These are phyloP conservation scores for Macrophomina pseudophaseolina DNA, from an alignment of 2,329 filamentous ascomycete genomes.

Conservation along the genomic window DNA sequence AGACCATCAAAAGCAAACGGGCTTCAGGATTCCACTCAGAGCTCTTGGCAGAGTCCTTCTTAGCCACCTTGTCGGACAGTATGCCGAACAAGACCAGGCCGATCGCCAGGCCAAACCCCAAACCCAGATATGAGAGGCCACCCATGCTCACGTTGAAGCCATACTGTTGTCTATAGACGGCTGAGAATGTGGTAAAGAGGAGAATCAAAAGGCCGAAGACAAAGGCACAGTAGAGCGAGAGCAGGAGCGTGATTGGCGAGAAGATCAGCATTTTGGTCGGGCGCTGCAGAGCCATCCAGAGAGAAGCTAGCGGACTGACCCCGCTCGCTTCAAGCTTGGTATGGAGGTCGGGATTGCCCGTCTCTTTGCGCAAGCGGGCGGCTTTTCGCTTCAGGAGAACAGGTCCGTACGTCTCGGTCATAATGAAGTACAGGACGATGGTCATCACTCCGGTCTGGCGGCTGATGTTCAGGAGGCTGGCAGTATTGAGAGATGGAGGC, in stretches of 20 bases:
- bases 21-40: conserved; percentile 21
- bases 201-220: conserved; percentile 31
- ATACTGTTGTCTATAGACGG: conserved; percentile 14
- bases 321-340: conserved; percentile 32
- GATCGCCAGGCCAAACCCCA: conserved; percentile 35
- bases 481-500: too few relatives aligned
- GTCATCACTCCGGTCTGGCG: neutral
- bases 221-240: conserved; percentile 27
- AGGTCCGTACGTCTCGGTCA: conserved; percentile 59
- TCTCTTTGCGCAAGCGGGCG: conserved; percentile 60
- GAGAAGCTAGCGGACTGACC: neutral
- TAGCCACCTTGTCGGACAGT: conserved; percentile 9
- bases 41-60: neutral
- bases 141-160: neutral
- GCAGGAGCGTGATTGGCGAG: conserved; percentile 32
- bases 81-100: neutral
- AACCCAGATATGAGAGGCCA: conserved; percentile 21
- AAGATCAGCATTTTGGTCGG: conserved; percentile 35
- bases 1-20: conserved; percentile 28
- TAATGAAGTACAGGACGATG: conserved; percentile 38
- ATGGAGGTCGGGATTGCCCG: conserved; percentile 58
- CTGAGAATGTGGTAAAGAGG: conserved; percentile 31
- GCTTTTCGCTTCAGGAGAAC: conserved; percentile 59
- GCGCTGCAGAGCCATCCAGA: conserved; percentile 33
- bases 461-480: too few relatives aligned